Conservation (phyloP, 352 stramenopile genomes). For the Globisporangium parvum region DNA sequence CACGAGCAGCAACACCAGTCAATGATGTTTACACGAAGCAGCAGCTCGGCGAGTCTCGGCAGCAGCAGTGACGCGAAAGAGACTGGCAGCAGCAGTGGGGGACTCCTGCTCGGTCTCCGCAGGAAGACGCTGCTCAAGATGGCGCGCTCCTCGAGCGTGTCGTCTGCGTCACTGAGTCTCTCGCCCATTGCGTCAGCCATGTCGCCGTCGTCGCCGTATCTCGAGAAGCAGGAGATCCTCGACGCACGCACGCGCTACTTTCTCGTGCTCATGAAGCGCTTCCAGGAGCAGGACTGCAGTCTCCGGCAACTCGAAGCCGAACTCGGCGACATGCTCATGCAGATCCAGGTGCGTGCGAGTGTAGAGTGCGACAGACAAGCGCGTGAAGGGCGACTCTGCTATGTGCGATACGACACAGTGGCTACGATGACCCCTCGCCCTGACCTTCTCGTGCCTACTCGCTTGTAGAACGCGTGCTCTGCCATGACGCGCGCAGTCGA, state of each 20-base stretch:
- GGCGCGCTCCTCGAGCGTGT: constrained; percentile 24
- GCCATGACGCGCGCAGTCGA: constrained; percentile 46
- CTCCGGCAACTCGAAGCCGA: constrained; percentile 42
- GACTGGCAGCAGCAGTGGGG: constrained; percentile 9
- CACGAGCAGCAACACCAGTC: too few relatives aligned
- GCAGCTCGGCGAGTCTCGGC: neutral
- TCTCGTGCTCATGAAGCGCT: constrained; percentile 34
- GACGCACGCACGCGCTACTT: constrained; percentile 10
- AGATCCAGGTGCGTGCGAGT: constrained; percentile 35
- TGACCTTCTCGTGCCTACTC: neutral
- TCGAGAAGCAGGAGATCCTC: constrained; percentile 20
- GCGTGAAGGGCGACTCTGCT: too few relatives aligned
- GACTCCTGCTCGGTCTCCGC: constrained; percentile 50
- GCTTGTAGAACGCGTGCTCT: constrained; percentile 24
- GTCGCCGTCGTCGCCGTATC: constrained; percentile 16
- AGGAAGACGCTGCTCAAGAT: constrained; percentile 68
- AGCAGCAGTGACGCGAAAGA: constrained; percentile 2
- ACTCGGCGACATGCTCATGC: constrained; percentile 42
- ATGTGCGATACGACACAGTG: too few relatives aligned
- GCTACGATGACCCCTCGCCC: neutral
- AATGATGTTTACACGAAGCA: neutral
- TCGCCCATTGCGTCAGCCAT: constrained; percentile 5
- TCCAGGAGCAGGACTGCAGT: constrained; percentile 42
- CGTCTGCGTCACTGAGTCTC: constrained; percentile 4
- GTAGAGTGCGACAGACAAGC: neutral